Base-by-base conservation (phyloP, 2,329 filamentous ascomycete species). In the Didymella keratinophila region DNA sequence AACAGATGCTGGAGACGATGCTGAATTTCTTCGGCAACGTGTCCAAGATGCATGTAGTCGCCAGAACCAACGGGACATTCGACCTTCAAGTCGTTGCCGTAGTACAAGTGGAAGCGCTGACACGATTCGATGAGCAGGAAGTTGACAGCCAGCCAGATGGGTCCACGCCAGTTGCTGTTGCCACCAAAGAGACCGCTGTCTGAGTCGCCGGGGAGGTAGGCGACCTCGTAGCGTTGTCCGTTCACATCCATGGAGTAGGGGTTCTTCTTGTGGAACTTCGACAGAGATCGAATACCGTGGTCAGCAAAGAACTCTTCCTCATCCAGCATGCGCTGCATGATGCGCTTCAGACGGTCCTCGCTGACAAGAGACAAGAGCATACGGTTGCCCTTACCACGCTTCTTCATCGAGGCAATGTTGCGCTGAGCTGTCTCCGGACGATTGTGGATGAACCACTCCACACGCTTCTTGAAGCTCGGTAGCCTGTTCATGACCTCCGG, bases 221-320 rank as follows among this genome's bases (percentile, higher is more conserved):
- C 86, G 39, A 98, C 94, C 56, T 88, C 86, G 80, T 97, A 98
- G 28, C 84, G 85, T 75, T 97, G 92, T 0, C 92, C 93, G 65
- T 98, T 96, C 59, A 97, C 94, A 52, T 96, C 90, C 94, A 98
- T 98, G 1, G 91, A 91, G 76, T 92, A 95, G 0, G 95, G 95
- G 66, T 97, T 81, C 14, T 97, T 86, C 71, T 96, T 89, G 80
- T 98, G 94, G 72, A 87, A 91, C 78, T 95, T 97, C 28, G 93
- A 97, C 71, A 98, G 81, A 2, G 93, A 97, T 45, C 94, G 88
- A 63, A 98, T 94, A 55, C 94, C 94, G 73, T 96, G 89, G 46
- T 93, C 87, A 54, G 92, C 92, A 55, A 98, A 83, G 78, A 98
- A 98, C 74, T 98, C 94, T 23, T 92, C 88, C 78, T 97, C 93